phyloP scores from a whole-genome alignment of 2,329 filamentous ascomycete genomes.

The Sporothrix euskadiensis region DNA sequence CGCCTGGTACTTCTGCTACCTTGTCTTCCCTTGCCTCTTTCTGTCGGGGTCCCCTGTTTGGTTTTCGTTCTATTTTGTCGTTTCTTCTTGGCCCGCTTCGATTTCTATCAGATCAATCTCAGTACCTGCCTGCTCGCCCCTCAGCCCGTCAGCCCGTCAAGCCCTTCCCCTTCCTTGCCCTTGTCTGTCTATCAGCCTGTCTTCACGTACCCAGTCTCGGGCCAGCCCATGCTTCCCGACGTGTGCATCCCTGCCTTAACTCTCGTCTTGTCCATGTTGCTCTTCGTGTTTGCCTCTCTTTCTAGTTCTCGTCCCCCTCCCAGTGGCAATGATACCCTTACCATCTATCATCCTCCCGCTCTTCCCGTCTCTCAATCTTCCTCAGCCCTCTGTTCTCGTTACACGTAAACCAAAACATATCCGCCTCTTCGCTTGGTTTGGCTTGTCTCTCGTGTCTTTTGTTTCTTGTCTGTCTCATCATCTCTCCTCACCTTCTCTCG shows the following conservation, averaged over 20 bases:
- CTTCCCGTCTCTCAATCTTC: constrained; percentile 1
- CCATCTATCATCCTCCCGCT: not conserved
- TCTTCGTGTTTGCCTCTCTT: not conserved
- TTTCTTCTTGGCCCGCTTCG: not conserved
- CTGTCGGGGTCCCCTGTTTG: not conserved
- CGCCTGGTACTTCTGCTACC: not conserved
- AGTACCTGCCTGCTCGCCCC: not conserved
- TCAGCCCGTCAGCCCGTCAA: not conserved
- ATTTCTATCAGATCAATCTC: not conserved
- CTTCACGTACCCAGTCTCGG: not conserved
- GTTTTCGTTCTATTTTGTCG: not conserved
- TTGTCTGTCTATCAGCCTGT: not conserved
- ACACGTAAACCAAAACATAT: not conserved
- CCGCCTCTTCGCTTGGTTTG: constrained; percentile 13
- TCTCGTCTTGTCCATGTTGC: not conserved
- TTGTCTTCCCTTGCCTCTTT: not conserved
- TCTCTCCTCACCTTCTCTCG: not conserved
- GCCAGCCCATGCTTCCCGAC: not conserved
- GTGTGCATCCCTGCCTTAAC: not conserved
- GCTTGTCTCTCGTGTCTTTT: constrained; percentile 4
- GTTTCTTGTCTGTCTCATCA: not conserved
- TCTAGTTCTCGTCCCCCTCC: not conserved
- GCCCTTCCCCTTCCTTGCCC: not conserved
- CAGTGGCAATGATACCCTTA: constrained; percentile 1
- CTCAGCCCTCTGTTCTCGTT: not conserved